Percentiles rank a stretch among this genome's conserved stretches.
Evolutionary conservation across 257 asterid species (phyloP).

Genomic region (Solanum piurae): DNA sequence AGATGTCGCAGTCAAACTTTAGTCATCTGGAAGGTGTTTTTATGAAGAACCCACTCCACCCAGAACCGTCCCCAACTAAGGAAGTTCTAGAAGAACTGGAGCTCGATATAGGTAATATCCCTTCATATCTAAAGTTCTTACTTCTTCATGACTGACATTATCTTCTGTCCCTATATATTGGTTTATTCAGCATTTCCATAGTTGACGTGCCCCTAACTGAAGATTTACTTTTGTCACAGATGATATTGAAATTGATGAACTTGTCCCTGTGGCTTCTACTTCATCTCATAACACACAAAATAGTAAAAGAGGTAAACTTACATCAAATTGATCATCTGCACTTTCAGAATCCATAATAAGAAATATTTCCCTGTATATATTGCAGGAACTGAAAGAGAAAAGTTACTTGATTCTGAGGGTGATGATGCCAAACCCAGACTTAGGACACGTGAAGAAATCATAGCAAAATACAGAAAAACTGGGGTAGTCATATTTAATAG

Average conservation of each 20-base stretch:
- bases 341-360: not conserved
- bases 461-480: constrained; percentile 72
- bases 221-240: constrained; percentile 24
- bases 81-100: constrained; percentile 39
- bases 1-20: constrained; percentile 25
- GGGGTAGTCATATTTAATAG: constrained; percentile 39
- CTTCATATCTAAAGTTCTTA: not conserved
- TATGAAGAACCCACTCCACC: constrained; percentile 31
- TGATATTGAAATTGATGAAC: constrained; percentile 83
- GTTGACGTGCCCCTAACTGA: constrained; percentile 7
- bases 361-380: not conserved
- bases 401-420: constrained; percentile 34
- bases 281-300: constrained; percentile 32
- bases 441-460: constrained; percentile 72
- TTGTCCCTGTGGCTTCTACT: constrained; percentile 32
- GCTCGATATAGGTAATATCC: constrained; percentile 58
- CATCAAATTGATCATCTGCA: not conserved
- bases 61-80: constrained; percentile 16
- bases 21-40: constrained; percentile 56
- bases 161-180: constrained; percentile 1
- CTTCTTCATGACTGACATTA: not conserved
- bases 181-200: not conserved
- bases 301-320: constrained; percentile 29
- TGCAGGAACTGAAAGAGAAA: constrained; percentile 56
- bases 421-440: constrained; percentile 47